Base-by-base conservation (phyloP, 2,329 filamentous ascomycete species). In the Fonsecaea nubica region DNA sequence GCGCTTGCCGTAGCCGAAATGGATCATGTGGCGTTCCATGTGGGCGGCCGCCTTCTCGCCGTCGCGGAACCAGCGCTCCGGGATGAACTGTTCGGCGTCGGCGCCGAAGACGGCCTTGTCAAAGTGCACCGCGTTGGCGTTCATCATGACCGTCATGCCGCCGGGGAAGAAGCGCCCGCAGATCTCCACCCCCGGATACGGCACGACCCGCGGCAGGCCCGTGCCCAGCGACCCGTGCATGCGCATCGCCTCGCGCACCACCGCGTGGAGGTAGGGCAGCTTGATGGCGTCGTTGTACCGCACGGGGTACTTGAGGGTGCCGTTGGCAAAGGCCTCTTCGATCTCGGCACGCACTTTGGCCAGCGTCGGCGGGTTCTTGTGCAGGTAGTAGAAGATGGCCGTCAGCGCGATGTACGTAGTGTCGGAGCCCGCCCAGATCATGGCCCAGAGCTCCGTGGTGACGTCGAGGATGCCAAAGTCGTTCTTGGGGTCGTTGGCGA, bases 241-340 rank as follows among this genome's bases (percentile, higher is more conserved):
- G 2, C 85, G 80, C 68, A 83, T 74, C 0, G 81, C 77, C 73
- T 88, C 86, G 21, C 80, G 82, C 21, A 87, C 78, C 2, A 84
- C 80, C 2, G 84, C 84, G 52, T 83, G 78, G 9, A 87, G 79
- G 71, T 85, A 85, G 4, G 69, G 65, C 4, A 73, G 57, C 36
- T 71, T 72, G 48, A 64, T 60, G n/a, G 68, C 68, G 30, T 73
- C 66, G 21, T 64, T 64, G 62, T 62, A 72, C 4, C 64, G 60
- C 40, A 70, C 12, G 21, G 65, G 65, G 10, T 64, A 4, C 62
- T 55, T 59, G 62, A 66, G 60, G 10, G 52, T 57, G 33, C 68
- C 68, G 12, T 48, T 55, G 25, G 62, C 15, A 3, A 68, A 65
- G 6, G 80, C 69, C 84, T 85, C 69, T 76, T 81, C 42, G 62